phyloP scores from a whole-genome alignment of 805 yeast species.

The Brettanomyces custersianus region DNA sequence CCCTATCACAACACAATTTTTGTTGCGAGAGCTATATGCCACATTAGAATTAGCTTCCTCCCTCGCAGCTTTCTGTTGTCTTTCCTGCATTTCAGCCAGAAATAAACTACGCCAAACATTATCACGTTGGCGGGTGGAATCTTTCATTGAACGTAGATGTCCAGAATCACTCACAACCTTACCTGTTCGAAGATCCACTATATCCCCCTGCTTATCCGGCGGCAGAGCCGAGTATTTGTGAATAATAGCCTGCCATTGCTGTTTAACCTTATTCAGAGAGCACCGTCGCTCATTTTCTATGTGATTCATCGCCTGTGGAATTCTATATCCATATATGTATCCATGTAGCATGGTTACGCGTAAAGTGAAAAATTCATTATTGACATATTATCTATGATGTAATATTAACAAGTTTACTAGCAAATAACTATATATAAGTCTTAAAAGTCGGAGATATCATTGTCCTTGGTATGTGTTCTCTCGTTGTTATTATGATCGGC shows the following conservation, averaged over 20 bases:
- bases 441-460: constrained; percentile 12
- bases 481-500: constrained; percentile 27
- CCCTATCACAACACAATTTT: too few relatives aligned
- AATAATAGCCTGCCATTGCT: constrained; percentile 44
- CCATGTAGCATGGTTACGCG: neutral
- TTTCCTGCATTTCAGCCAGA: constrained; percentile 20
- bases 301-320: neutral
- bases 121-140: constrained; percentile 13
- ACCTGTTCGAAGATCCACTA: constrained; percentile 59
- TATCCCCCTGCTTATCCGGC: constrained; percentile 48
- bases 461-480: constrained; percentile 30
- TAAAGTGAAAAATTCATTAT: neutral
- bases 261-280: constrained; percentile 14
- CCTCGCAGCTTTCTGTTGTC: constrained; percentile 2
- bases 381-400: neutral
- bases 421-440: too few relatives aligned
- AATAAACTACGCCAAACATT: constrained; percentile 32
- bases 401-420: too few relatives aligned
- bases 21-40: neutral
- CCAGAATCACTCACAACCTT: constrained; percentile 59
- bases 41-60: neutral
- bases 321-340: too few relatives aligned
- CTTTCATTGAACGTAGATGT: constrained; percentile 44
- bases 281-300: constrained; percentile 1
- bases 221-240: constrained; percentile 39